Base-by-base conservation (phyloP, 176 grass and related monocot genomes). In the Musa acuminata region DNA sequence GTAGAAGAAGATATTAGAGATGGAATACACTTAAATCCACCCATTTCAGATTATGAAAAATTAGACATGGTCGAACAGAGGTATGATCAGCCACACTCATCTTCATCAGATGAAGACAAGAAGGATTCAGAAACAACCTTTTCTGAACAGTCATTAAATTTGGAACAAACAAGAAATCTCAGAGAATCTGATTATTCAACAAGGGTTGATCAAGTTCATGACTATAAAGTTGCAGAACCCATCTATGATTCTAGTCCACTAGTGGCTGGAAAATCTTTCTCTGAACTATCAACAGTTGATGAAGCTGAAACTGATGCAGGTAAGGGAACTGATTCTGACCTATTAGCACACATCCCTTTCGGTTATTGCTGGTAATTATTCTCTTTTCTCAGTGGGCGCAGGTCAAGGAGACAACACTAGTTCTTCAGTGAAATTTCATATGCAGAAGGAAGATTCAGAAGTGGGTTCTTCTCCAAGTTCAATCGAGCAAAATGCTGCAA, bases 281-380 rank as follows among this genome's bases (percentile, higher is more conserved):
- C 10, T 26, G 13, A 67, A 52, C 49, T 27, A 22, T 27, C 63
- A 12, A 43, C 50, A 78, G 7, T 78, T 63, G 13, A 24, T 73
- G 74, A 80, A 80, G 13, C 55, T 80, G 72, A 52, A 25, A 22
- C 9, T 62, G 8, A 21, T 72, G 69, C 55, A 73, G 78, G 69
- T 73, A 63, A 24, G 50, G 13, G 29, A 62, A 63, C 14, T 63
- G 8, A 52, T 69, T 50, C 22, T 67, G 29, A 76, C 16, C 58
- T 57, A 13, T 35, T 64, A 68, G 51, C 21, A 55, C 9, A 48
- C 8, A 53, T 55, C 8, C 11, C 43, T 55, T 74, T 74, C 35
- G 14, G 52, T 55, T 53, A 23, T 29, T 55, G 11, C 1, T 1
- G 11, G 6, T 35, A 55, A 74, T 27, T 22, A 26, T 74, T 10